Evolutionary conservation across 116 monocot genomes (phyloP).

Genomic region (Zostera marina): DNA sequence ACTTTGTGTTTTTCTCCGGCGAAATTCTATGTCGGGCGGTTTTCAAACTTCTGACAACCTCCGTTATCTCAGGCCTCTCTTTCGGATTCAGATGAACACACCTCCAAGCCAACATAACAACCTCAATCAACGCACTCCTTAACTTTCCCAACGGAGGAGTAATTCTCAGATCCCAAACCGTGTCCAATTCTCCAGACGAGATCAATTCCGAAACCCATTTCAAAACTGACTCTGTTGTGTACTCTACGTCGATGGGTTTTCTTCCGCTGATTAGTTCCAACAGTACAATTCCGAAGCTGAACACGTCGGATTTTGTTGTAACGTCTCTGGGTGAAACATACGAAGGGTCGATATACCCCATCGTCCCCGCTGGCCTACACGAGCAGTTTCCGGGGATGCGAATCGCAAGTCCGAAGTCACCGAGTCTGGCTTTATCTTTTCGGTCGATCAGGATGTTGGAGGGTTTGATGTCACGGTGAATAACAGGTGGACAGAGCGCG

Average conservation of each 20-base stretch:
- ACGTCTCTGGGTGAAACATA: conserved; percentile 18
- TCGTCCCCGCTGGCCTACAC: conserved; percentile 34
- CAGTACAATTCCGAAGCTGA: conserved; percentile 54
- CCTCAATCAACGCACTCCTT: not conserved
- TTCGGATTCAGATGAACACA: conserved; percentile 2
- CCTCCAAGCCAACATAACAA: conserved; percentile 2
- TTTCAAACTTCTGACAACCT: conserved; percentile 4
- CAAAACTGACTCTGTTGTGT: conserved; percentile 20
- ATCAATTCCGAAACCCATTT: conserved; percentile 28
- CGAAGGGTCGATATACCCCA: conserved; percentile 57
- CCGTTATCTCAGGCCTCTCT: conserved; percentile 12
- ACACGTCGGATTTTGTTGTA: conserved; percentile 34
- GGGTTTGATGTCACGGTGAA: conserved; percentile 74
- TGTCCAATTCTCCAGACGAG: not conserved
- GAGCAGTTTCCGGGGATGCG: conserved; percentile 3
- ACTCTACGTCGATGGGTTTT: conserved; percentile 27
- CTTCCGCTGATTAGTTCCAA: conserved; percentile 41
- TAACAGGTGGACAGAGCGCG: conserved; percentile 32
- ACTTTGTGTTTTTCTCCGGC: not conserved
- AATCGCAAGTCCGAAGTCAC: conserved; percentile 68
- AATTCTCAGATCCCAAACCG: conserved; percentile 23
- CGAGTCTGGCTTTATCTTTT: conserved; percentile 46
- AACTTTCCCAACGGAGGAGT: not conserved
- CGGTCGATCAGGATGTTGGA: conserved; percentile 67
- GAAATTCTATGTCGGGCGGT: not conserved